Base-by-base conservation (phyloP, 2,329 filamentous ascomycete genomes). In the Orbilia blumenaviensis region DNA sequence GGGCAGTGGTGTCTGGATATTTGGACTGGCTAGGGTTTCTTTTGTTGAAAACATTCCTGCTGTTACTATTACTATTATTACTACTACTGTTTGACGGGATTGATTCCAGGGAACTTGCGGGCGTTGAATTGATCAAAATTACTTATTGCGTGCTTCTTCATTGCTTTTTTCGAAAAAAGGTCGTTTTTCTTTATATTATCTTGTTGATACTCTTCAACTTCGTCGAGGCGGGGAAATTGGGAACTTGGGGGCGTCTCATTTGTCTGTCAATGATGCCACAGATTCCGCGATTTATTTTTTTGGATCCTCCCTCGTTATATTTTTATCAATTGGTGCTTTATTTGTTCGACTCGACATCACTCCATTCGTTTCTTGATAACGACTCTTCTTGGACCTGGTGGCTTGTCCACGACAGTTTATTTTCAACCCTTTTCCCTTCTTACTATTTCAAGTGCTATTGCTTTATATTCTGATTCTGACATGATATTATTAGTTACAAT, bases 31-130 rank as follows among this genome's bases (percentile, higher is more conserved):
- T 10, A n/a, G 32, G 32, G 44, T 25, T 58, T 41, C 38, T 52
- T 54, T 60, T 69, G 52, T 61, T 60, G 60, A 41, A 38, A 67
- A 10, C 63, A 23, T 29, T 48, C n/a, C n/a, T n/a, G n/a, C n/a
- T n/a, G n/a, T 52, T 56, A n/a, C 63, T 10, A 25, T 54, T 58
- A 16, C 34, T 48, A 32, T 32, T 50, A 21, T 10, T 34, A 29
- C 46, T 50, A 36, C 21, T 25, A 44, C 46, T 42, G n/a, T n/a
- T 54, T 58, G 23, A 21, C 38, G 48, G 56, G 58, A 63, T 60
- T 56, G 46, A 56, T 60, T 56, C 41, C 27, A 14, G n/a, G 32
- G 38, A 34, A 1, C 12, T 48, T 25, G 44, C 56, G 18, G 56
- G 63, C 29, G 21, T 62, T 44, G 41, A 48, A 38, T 69, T 62